Percentiles rank a stretch among this genome's conserved stretches.
Conservation (phyloP, 78 protist species). For the Isochrysis galbana region DNA sequence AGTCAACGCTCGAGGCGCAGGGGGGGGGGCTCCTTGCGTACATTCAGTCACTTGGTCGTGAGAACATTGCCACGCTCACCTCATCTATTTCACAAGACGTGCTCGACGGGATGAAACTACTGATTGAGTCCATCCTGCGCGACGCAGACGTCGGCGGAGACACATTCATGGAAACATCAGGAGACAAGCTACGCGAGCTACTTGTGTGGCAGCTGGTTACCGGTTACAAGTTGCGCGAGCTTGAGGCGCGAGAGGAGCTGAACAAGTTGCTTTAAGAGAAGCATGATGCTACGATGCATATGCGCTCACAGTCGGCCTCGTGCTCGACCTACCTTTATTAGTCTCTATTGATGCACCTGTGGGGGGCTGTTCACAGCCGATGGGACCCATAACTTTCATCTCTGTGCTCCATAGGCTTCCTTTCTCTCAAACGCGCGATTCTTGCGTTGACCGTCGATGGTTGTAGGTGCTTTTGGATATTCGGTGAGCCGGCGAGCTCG, state of each 20-base stretch:
- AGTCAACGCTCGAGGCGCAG: not conserved
- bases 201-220: constrained; percentile 36
- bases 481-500: too few relatives aligned
- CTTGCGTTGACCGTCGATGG: too few relatives aligned
- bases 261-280: not conserved
- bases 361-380: too few relatives aligned
- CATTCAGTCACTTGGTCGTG: not conserved
- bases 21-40: not conserved
- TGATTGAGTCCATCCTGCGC: not conserved
- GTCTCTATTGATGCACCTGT: too few relatives aligned
- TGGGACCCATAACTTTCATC: too few relatives aligned
- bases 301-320: too few relatives aligned
- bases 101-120: not conserved
- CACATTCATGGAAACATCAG: not conserved
- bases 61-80: not conserved
- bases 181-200: constrained; percentile 6
- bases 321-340: too few relatives aligned
- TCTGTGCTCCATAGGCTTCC: too few relatives aligned
- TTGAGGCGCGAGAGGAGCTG: constrained; percentile 24
- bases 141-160: not conserved
- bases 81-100: not conserved
- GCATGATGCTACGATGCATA: not conserved
- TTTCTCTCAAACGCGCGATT: too few relatives aligned
- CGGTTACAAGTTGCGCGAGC: constrained; percentile 37
- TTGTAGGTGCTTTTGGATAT: too few relatives aligned